phyloP scores from a whole-genome alignment of 345 rosid genomes.

The Erucastrum elatum region DNA sequence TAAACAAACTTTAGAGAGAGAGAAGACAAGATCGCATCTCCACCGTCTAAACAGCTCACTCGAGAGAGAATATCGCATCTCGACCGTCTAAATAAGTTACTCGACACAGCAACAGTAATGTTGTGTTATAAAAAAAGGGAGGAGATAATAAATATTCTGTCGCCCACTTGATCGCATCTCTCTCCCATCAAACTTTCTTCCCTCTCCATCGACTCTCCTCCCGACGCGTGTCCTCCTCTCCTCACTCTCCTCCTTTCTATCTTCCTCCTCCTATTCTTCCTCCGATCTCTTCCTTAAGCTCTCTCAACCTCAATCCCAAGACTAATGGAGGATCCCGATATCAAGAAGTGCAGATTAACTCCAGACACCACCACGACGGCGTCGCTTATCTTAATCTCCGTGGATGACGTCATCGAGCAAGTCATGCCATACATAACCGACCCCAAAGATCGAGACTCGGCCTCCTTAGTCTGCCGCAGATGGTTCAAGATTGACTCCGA shows the following conservation, averaged over 20 bases:
- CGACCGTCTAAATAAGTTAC: background rate
- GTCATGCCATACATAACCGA: constrained; percentile 78
- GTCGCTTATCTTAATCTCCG: background rate
- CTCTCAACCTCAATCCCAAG: background rate
- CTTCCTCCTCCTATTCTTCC: background rate
- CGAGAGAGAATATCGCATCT: constrained; percentile 2
- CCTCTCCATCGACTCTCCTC: background rate
- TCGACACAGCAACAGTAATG: background rate
- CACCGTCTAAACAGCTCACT: background rate
- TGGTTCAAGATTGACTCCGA: constrained; percentile 79
- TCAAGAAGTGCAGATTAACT: constrained; percentile 33
- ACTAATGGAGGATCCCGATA: constrained; percentile 43
- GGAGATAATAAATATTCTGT: constrained; percentile 7
- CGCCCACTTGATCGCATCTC: constrained; percentile 16
- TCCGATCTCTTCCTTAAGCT: background rate
- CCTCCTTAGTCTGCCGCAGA: constrained; percentile 74
- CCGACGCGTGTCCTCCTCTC: constrained; percentile 26
- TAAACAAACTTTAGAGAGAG: no score
- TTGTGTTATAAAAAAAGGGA: background rate
- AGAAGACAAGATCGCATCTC: background rate
- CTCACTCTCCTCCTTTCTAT: background rate
- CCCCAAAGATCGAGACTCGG: constrained; percentile 72
- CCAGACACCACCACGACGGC: background rate
- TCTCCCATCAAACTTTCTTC: background rate
- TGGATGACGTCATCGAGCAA: constrained; percentile 60